Base-by-base conservation (phyloP, 164 flowering plant species). In the Vitis amurensis region DNA sequence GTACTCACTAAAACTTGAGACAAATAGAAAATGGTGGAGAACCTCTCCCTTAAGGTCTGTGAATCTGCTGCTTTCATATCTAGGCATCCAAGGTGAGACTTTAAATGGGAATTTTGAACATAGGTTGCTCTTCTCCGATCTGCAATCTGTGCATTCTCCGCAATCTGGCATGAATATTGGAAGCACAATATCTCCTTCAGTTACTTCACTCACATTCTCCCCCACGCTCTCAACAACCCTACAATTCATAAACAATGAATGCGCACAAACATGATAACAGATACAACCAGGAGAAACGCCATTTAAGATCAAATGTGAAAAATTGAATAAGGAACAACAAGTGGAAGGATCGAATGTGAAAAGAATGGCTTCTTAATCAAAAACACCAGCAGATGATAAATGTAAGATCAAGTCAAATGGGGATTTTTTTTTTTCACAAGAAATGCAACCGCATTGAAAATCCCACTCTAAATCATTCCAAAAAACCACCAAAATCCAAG, bases 211-310 rank as follows among this genome's bases (percentile, higher is more conserved):
- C 4, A 88, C 94, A 51, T 73, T 64, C 47, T 83, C 84, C 6
- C 91, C 94, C 13, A 86, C 78, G 65, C 91, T 88, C 75, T 89
- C 94, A 55, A 89, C 89, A 48, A 81, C 75, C 71, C 93, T 89
- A 44, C n/a, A 57, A 11, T 48, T 50, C 14, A 2, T 3, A 8
- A 37, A 37, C 44, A 37, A 37, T 37, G 44, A 37, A 37, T 6
- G 7, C 7, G 7, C 44, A 37, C 44, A 37, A 37, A 37, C 27
- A 23, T 23, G 27, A 23, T 23, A 23, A 23, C 27, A 23, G 27
- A 23, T 23, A 23, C 27, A 23, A 23, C 27, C 27, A 23, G 27
- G 27, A 23, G 27, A 1, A 23, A 23, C 27, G 2, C 27, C 27
- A 23, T 37, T 37, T 37, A 37, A 37, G 7, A 3, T 37, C 6